These are phyloP conservation scores for Cupressus sempervirens DNA, from an alignment of 75 land plant genomes.

Conservation along the genomic window DNA sequence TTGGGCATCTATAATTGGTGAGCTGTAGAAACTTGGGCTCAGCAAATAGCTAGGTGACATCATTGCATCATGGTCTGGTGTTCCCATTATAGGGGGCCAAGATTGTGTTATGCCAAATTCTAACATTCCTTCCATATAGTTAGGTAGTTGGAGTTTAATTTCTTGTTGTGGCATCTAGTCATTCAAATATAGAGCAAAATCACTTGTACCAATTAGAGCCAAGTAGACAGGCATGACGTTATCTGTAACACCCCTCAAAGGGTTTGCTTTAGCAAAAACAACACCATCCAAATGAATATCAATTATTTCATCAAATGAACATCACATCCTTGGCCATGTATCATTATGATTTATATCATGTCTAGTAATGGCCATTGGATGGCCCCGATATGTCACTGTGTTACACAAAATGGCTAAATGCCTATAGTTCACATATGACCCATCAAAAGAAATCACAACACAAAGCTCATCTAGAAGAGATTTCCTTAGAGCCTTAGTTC, in stretches of 20 bases:
- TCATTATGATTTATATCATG: conserved; percentile 96
- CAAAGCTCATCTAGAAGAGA: no score
- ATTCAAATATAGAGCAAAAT: conserved; percentile 67
- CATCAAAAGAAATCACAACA: no score
- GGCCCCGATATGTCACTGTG: conserved; percentile 98
- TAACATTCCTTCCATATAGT: conserved; percentile 69
- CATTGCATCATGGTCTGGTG: conserved; percentile 86
- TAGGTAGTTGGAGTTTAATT: conserved; percentile 91
- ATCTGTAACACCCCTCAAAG: conserved; percentile 98
- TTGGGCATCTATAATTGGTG: conserved; percentile 80
- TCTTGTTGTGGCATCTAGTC: conserved; percentile 92
- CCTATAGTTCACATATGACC: conserved; percentile 95
- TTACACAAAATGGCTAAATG: no score
- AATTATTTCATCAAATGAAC: conserved; percentile 98
- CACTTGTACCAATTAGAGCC: conserved; percentile 97
- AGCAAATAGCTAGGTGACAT: conserved; percentile 73
- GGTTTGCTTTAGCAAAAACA: conserved; percentile 88
- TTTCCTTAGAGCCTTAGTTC: no score
- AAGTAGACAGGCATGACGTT: conserved; percentile 95
- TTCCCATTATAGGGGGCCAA: conserved; percentile 66
- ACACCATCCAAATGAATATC: conserved; percentile 98
- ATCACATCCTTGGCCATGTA: conserved; percentile 96
- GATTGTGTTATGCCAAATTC: conserved; percentile 32
- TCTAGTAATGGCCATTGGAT: conserved; percentile 93
- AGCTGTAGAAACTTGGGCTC: conserved; percentile 66